Conservation (phyloP, 257 asterid species). For the Euphrasia confusa region DNA sequence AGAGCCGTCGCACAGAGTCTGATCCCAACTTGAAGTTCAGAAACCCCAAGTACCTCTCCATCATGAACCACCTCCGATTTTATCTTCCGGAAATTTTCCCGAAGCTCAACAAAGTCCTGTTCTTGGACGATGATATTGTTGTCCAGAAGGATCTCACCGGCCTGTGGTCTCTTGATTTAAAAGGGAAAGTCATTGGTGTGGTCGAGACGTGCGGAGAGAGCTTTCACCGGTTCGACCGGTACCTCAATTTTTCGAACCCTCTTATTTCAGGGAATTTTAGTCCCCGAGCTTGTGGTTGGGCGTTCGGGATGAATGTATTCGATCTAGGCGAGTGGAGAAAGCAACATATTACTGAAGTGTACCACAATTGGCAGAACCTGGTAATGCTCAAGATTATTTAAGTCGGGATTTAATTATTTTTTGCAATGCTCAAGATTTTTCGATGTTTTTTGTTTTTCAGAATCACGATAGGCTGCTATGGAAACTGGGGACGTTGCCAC, state of each 20-base stretch:
- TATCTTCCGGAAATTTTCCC: background rate
- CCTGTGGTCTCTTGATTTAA: background rate
- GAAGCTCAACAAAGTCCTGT: background rate
- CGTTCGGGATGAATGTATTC: background rate
- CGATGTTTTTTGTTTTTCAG: background rate
- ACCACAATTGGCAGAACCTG: constrained; percentile 1
- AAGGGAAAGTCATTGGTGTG: background rate
- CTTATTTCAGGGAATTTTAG: background rate
- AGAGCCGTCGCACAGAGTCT: background rate
- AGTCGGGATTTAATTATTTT: background rate
- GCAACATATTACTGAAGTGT: background rate
- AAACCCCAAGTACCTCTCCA: background rate
- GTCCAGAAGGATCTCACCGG: background rate
- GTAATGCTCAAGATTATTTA: background rate
- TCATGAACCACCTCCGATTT: background rate
- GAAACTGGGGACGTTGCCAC: constrained; percentile 6
- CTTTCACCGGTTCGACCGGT: background rate
- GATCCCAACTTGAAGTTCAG: background rate
- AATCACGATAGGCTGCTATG: background rate
- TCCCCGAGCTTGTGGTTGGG: background rate
- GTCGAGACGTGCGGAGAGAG: constrained; percentile 1
- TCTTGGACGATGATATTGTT: background rate
- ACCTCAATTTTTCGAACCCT: constrained; percentile 1
- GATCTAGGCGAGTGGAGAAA: background rate
- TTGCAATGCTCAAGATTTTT: background rate